Base-by-base conservation (phyloP, 768 basidiomycete species). In the Lactarius sanguifluus region DNA sequence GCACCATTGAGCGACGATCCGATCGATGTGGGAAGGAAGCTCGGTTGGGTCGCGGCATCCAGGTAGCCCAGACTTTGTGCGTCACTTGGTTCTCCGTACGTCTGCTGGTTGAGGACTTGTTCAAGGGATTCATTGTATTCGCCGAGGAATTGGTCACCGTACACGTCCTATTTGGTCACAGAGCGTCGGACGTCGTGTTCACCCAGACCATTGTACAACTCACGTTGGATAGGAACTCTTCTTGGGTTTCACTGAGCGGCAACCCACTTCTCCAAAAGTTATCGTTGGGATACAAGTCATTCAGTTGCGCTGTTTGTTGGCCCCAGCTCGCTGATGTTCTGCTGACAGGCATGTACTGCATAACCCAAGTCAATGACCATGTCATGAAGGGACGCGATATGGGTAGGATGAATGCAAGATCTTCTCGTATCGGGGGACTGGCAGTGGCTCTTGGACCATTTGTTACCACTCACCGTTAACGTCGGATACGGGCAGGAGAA, bases 341-440 rank as follows among this genome's bases (percentile, higher is more conserved):
- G 38, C 15, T 36, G 47, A 18, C 12, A 3, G 57, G 8, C 65
- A 62, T 66, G n/a, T 20, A 36, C 65, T 66, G 28, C 30, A 45
- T 28, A 45, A 8, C 18, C n/a, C 15, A 59, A n/a, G 61, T 66
- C 40, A 66, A 36, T 38, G 18, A 59, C 41, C 41, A 23, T 20
- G 2, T 28, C 28, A 3, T 16, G 25, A 40, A 45, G 23, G 13
- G 52, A 25, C 15, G 50, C 15, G 18, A 38, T 61, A 45, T 8
- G 43, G 10, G 45, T 40, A 16, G 34, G 32, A 12, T 18, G 8
- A 10, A 40, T n/a, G 59, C 41, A 52, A 52, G 28, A 23, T 10
- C 10, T 23, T 38, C 34, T 38, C 38, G 55, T 20, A 38, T 58
- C 30, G 32, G 23, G 12, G 18, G 12, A 32, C 28, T 10, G 30